Evolutionary conservation across 495 filamentous ascomycete genomes (phyloP), one percentile per base, ranked within the genome.

Genomic region (Elaphomyces granulatus): DNA sequence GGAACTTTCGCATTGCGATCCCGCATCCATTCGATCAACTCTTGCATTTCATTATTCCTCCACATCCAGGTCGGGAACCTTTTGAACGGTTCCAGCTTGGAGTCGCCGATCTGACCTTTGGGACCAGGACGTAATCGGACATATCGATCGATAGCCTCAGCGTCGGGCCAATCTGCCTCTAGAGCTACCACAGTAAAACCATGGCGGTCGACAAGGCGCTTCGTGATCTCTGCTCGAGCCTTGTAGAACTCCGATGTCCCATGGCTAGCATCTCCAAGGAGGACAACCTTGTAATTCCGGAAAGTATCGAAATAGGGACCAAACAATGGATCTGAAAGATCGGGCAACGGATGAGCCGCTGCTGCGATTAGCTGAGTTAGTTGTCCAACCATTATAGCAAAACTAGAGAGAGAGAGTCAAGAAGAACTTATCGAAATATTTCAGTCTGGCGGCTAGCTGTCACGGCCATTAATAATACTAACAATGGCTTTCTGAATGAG

Each of bases 61-160:
- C 73, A 77, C 72, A 76, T 76, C 72, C 72, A 77, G 3, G 68
- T 72, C 16, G 73, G 72, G 32, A 76, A 77, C 14, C 70, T 52
- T 36, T 63, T 51, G 47, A 77, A 76, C 8, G 62, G 59, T 30
- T 66, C 60, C 7, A 57, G 41, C 2, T 51, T 46, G 2, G 48
- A 35, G 16, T 55, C 54, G 15, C 54, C 53, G 8, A 64, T 54
- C 8, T 44, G 48, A 2, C 58, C 58, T 19, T 54, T 48, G 1
- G 52, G 58, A 4, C 60, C 63, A 1, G 62, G 58, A 3, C 68
- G 58, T 28, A 60, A 53, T 7, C 71, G 61, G 15, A 76, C 68
- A 38, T 74, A 74, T n/a, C 71, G 58, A 42, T 75, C 72, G 19
- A 75, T 54, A 2, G 61, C 61, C 45, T 74, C 67, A 10, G 69